Percentiles rank a stretch among this genome's conserved stretches.
These are phyloP conservation scores for Mucor lusitanicus DNA, from an alignment of 371 early-diverging fungal species.

Conservation along the genomic window DNA sequence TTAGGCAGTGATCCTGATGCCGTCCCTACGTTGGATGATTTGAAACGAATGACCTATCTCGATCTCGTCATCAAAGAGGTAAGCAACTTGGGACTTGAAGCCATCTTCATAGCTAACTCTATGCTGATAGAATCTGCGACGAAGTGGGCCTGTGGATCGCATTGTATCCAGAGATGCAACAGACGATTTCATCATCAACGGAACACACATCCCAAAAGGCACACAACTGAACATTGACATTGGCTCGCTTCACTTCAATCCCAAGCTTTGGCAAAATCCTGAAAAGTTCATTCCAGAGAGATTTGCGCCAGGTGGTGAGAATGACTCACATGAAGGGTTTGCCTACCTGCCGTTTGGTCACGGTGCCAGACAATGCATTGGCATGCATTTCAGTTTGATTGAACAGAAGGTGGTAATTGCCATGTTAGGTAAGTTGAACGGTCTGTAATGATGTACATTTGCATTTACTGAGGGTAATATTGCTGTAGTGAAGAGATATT, in stretches of 20 bases:
- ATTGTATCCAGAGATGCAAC: conserved; percentile 22
- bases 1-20: conserved; percentile 54
- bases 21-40: conserved; percentile 45
- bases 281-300: conserved; percentile 24
- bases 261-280: conserved; percentile 19
- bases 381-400: conserved; percentile 49
- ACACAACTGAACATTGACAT: conserved; percentile 37
- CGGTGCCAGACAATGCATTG: conserved; percentile 54
- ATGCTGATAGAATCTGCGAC: conserved; percentile 37
- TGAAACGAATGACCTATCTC: conserved; percentile 41
- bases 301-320: conserved; percentile 18
- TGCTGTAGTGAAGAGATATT: conserved; percentile 32
- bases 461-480: neutral
- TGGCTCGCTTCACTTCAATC: conserved; percentile 8
- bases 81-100: neutral
- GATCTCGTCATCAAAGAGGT: conserved; percentile 42
- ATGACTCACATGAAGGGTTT: conserved; percentile 9
- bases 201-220: conserved; percentile 42
- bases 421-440: conserved; percentile 31
- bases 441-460: too few species aligned
- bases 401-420: conserved; percentile 49
- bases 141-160: conserved; percentile 27
- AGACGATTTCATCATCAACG: conserved; percentile 41
- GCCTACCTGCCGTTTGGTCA: conserved; percentile 50
- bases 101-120: too few species aligned